Conservation (phyloP, 768 basidiomycete species). For the Clitopilus hobsonii region DNA sequence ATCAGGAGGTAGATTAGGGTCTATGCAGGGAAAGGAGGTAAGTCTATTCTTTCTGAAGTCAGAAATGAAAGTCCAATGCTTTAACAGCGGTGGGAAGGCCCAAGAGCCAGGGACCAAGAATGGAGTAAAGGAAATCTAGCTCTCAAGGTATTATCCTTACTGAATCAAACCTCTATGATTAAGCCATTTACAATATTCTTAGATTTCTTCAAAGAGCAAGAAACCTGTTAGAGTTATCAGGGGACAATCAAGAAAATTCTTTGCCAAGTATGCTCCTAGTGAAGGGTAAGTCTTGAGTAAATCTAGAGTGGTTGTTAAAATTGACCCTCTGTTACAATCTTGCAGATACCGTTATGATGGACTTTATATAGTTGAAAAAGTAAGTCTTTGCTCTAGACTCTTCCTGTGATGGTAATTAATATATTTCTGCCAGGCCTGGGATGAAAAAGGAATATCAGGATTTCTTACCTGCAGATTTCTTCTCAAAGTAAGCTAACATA, state of each 20-base stretch:
- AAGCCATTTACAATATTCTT: background rate
- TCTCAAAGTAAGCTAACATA: conserved; percentile 17
- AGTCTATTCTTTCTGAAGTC: background rate
- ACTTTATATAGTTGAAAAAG: conserved; percentile 16
- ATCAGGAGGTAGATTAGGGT: conserved; percentile 5
- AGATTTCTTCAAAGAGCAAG: conserved; percentile 23
- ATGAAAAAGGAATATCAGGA: conserved; percentile 13
- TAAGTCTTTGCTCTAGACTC: background rate
- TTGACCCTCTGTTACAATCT: background rate
- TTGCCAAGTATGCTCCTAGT: conserved; percentile 15
- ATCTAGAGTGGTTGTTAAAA: background rate
- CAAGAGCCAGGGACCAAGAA: conserved; percentile 25
- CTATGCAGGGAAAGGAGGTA: conserved; percentile 14
- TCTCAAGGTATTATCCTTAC: conserved; percentile 9
- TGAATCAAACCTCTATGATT: background rate
- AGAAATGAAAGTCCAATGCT: no score
- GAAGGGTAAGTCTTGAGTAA: conserved; percentile 14
- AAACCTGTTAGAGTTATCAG: conserved; percentile 33
- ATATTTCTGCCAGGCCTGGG: conserved; percentile 10
- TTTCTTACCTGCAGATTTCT: conserved; percentile 18
- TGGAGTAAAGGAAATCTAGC: conserved; percentile 16
- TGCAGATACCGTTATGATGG: conserved; percentile 22
- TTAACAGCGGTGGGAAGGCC: conserved; percentile 24
- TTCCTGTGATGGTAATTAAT: background rate
- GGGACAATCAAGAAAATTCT: conserved; percentile 14